phyloP scores from a whole-genome alignment of 768 basidiomycete genomes.

The Tulasnella calospora region DNA sequence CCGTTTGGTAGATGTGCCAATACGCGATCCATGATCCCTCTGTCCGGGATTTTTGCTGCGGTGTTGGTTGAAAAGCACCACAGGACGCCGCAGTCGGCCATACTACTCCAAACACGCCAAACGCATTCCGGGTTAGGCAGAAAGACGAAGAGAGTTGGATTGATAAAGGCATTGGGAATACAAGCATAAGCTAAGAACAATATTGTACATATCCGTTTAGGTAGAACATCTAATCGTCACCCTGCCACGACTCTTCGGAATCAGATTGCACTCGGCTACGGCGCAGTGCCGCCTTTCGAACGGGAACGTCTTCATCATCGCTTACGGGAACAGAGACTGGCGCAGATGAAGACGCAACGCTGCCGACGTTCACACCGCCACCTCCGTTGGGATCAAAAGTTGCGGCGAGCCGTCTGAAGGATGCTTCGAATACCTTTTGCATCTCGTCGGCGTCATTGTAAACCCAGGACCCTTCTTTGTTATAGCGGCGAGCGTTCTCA shows the following conservation, averaged over 20 bases:
- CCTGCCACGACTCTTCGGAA: conserved; percentile 3
- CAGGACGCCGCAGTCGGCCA: background rate
- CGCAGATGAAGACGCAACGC: conserved; percentile 9
- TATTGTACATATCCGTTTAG: background rate
- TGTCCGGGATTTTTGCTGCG: too few relatives aligned
- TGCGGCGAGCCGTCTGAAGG: conserved; percentile 58
- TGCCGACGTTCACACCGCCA: background rate
- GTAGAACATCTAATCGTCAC: background rate
- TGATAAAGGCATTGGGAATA: background rate
- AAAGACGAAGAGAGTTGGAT: background rate
- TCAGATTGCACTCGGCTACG: background rate
- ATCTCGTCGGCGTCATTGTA: conserved; percentile 91
- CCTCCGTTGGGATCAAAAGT: conserved; percentile 75
- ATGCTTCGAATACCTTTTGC: conserved; percentile 78
- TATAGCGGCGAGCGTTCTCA: conserved; percentile 87
- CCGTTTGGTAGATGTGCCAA: background rate
- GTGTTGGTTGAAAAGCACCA: too few relatives aligned
- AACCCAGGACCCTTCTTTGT: conserved; percentile 92
- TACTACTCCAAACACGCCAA: background rate
- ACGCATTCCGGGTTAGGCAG: background rate
- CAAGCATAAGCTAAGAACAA: background rate
- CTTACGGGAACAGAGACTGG: conserved; percentile 16
- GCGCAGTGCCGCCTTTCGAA: background rate
- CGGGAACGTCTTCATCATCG: conserved; percentile 23
- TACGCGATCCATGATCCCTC: background rate